Conservation (phyloP, 805 yeast genomes). For the Yarrowia sp. region DNA sequence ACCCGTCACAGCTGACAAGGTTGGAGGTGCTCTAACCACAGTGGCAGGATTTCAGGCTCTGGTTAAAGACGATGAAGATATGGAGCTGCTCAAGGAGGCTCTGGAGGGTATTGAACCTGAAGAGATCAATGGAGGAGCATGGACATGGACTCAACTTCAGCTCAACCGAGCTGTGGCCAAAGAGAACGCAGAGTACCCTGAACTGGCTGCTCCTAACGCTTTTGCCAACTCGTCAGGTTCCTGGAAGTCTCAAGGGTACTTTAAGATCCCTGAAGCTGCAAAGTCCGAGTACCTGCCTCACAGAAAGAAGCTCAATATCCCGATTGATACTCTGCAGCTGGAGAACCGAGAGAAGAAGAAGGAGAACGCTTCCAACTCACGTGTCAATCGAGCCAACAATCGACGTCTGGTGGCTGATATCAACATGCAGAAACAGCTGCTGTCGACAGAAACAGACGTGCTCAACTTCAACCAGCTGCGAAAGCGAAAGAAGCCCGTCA, state of each 20-base stretch:
- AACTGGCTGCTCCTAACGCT: conserved; percentile 43
- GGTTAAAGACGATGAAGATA: conserved; percentile 75
- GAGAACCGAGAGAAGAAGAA: conserved; percentile 30
- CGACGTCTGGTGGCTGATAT: conserved; percentile 88
- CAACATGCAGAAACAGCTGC: conserved; percentile 70
- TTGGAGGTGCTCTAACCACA: conserved; percentile 38
- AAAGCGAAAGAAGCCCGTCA: conserved; percentile 87
- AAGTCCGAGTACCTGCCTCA: conserved; percentile 81
- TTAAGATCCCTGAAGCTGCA: conserved; percentile 66
- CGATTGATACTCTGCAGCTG: conserved; percentile 33
- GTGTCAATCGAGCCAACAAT: conserved; percentile 81
- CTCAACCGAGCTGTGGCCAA: conserved; percentile 28
- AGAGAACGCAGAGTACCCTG: conserved; percentile 32
- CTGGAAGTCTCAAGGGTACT: conserved; percentile 70
- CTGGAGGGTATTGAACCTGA: conserved; percentile 39
- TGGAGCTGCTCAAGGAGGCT: conserved; percentile 50
- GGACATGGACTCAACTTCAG: conserved; percentile 65
- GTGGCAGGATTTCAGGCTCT: conserved; percentile 52
- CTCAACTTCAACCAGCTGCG: conserved; percentile 81
- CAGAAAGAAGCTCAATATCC: conserved; percentile 55
- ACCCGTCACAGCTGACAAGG: conserved; percentile 53
- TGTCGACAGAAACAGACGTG: conserved; percentile 67
- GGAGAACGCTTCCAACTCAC: conserved; percentile 53
- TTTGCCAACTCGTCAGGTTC: conserved; percentile 47
- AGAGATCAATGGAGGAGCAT: conserved; percentile 47